These are phyloP conservation scores for Coemansia pectinata DNA, from an alignment of 192 early-diverging fungal species.

Conservation along the genomic window DNA sequence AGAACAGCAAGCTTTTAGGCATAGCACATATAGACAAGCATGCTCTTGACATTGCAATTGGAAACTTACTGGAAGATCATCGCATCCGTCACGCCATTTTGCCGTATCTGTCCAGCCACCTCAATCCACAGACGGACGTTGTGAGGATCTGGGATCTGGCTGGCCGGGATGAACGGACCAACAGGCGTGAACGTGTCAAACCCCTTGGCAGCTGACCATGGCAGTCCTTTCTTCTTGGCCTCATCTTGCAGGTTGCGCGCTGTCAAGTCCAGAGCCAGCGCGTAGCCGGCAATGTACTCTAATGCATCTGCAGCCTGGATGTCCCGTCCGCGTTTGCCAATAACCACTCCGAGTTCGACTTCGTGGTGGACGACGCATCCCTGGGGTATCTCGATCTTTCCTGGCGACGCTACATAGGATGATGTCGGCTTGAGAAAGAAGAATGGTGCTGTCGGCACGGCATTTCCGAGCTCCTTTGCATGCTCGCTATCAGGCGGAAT, in stretches of 20 bases:
- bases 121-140: constrained; percentile 77
- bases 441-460: constrained; percentile 85
- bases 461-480: constrained; percentile 90
- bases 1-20: neutral
- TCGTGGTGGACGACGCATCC: constrained; percentile 86
- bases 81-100: constrained; percentile 84
- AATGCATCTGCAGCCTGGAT: constrained; percentile 64
- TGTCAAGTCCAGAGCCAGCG: constrained; percentile 89
- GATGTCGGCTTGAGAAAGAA: constrained; percentile 95
- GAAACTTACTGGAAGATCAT: constrained; percentile 84
- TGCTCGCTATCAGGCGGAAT: constrained; percentile 65
- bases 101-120: constrained; percentile 71
- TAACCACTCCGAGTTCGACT: constrained; percentile 91
- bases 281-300: constrained; percentile 72
- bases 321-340: constrained; percentile 77
- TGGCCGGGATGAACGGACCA: constrained; percentile 77
- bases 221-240: constrained; percentile 80
- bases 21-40: neutral
- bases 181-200: constrained; percentile 96
- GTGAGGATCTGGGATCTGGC: constrained; percentile 67
- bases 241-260: constrained; percentile 85
- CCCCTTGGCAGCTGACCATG: constrained; percentile 93
- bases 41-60: neutral
- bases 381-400: constrained; percentile 76
- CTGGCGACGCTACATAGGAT: constrained; percentile 68